Conservation (phyloP, 768 basidiomycete species). For the Hericium coralloides region DNA sequence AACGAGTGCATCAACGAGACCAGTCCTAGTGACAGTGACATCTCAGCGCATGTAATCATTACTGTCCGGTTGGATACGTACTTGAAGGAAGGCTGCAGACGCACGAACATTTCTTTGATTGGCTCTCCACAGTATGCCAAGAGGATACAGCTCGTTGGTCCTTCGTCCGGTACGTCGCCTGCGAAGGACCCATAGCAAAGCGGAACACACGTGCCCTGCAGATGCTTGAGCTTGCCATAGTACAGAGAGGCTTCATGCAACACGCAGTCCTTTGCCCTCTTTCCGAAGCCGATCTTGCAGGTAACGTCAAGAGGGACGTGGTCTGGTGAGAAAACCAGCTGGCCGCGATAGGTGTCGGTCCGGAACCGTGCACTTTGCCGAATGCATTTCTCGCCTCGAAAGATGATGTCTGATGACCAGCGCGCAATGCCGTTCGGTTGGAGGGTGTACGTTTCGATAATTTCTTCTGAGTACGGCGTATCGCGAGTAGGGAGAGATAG, state of each 20-base stretch:
- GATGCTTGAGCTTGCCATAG: not conserved
- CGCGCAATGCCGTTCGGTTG: no score
- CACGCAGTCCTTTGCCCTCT: not conserved
- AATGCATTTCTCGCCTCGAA: no score
- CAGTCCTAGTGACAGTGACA: not conserved
- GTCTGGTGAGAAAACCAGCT: not conserved
- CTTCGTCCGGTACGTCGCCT: not conserved
- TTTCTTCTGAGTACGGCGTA: no score
- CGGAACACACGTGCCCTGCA: not conserved
- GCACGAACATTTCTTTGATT: not conserved
- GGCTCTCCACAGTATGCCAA: not conserved
- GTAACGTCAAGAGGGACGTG: not conserved
- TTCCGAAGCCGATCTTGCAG: not conserved
- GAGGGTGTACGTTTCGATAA: no score
- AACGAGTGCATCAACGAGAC: not conserved
- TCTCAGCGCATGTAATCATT: not conserved
- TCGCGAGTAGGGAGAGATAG: no score
- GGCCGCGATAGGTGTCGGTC: not conserved
- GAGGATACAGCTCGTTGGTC: not conserved
- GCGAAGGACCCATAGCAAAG: not conserved
- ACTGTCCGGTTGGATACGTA: not conserved
- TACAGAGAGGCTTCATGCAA: not conserved
- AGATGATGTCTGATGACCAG: no score
- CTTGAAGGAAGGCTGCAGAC: not conserved
- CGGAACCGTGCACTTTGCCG: no score